Base-by-base conservation (phyloP, 805 yeast genomes). In the Teunomyces kruisii region DNA sequence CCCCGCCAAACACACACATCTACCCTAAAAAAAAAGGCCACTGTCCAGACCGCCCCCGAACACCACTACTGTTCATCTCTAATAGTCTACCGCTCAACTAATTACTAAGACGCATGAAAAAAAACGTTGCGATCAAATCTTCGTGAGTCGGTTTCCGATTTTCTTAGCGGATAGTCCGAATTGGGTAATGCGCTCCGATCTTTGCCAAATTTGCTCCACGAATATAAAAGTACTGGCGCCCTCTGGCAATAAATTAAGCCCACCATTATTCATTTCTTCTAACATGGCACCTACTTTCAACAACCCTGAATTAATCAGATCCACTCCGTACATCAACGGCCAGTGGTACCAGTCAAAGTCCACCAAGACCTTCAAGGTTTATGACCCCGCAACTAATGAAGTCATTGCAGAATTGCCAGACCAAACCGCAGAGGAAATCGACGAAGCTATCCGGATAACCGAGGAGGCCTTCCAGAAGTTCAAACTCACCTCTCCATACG, bases 401-500 rank as follows among this genome's bases (percentile, higher is more conserved):
- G 50, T 56, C 22, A 65, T 70, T 29, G 52, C 56, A 31, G 71
- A 63, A 51, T 57, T 70, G 42, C 69, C 71, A 5, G 84, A 80
- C 48, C 80, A 67, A 42, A 57, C 69, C n/a, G 61, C 67, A 1
- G 71, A 69, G 48, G 80, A 62, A 43, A 64, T 69, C 43, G 73
- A 68, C 26, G 58, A 56, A 33, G 75, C 84, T 12, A 78, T 80
- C 42, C 68, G 76, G 40, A 64, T 61, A 37, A 80, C 84, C 2
- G 60, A 59, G 39, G 68, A 66, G 2, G 74, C 82, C 0, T 80
- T 78, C 57, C 54, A 70, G 30, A 51, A 65, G 1, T 80, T 59
- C 61, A 76, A 70, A 53, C 70, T 70, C 39, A 76, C 82, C 2
- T 59, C 72, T 9, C 75, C 80, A 22, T 70, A 75, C 49, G 74